Evolutionary conservation across 164 flowering plant genomes (phyloP), one percentile per base, ranked within the genome.

Genomic region (Brasenia schreberi): DNA sequence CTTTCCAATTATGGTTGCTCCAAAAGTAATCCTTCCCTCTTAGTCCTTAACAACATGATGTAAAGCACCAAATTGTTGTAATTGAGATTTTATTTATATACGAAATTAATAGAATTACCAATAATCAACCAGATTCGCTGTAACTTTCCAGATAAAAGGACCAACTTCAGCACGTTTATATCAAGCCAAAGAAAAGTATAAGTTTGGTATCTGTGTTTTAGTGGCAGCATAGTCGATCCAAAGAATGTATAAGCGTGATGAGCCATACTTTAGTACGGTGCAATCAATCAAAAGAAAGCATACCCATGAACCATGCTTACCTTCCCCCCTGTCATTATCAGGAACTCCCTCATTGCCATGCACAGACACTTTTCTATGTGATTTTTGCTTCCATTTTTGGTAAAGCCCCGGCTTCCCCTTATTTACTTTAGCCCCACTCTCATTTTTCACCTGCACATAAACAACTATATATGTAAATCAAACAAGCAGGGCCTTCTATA

Each of bases 341-440:
- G 76, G 69, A 69, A 64, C 64, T 52, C 76, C 85, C 16, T 78
- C 90, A 69, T 72, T 42, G 66, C 88, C 88, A 70, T 56, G 77
- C 11, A 78, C 70, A 72, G 88, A 85, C 4, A 93, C 77, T 68
- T 82, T 87, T 59, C 44, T 80, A 78, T 91, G 98, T 7, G 95
- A 81, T 18, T 74, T 77, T 64, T 84, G 88, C 71, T 85, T 85
- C 98, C 98, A 94, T 67, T 77, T 90, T 76, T 89, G 83, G 81
- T 94, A 94, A 67, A 94, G 88, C 45, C 97, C 98, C 39, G 96
- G 87, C 72, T 84, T 90, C 18, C 59, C 73, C 65, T 90, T 85
- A 68, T 82, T 87, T 33, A 81, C 81, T 76, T 83, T 90, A 12
- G 89, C 76, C 33, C 98, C 97, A 75, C 97, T 76, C 73, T 93